These are phyloP conservation scores for Scytalidium sp. DNA, from an alignment of 2,329 filamentous ascomycete genomes.

Conservation along the genomic window DNA sequence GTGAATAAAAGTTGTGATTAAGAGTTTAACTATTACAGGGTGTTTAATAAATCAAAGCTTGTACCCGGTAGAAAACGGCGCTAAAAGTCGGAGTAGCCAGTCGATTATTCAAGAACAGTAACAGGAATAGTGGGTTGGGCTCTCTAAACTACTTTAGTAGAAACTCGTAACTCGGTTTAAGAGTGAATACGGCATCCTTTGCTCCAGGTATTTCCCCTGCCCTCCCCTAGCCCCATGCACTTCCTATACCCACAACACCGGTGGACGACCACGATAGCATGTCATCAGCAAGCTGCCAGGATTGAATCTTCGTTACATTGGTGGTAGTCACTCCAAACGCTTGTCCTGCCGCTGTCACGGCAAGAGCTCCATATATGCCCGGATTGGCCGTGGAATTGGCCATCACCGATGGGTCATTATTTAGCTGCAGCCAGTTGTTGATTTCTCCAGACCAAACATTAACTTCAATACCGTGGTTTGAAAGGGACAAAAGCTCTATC, in stretches of 20 bases:
- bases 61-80: no score
- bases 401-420: conserved; percentile 9
- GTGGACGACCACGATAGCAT: conserved; percentile 3
- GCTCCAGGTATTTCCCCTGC: no score
- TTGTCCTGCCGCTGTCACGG: conserved; percentile 9
- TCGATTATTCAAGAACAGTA: no score
- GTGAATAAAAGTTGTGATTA: no score
- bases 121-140: no score
- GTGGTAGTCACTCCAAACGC: conserved; percentile 9
- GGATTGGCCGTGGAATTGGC: conserved; percentile 8
- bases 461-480: conserved; percentile 4
- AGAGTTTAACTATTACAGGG: no score
- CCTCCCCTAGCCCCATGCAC: conserved; percentile 4
- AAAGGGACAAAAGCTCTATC: conserved; percentile 9
- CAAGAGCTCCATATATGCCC: conserved; percentile 6
- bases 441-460: conserved; percentile 7
- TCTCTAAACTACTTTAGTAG: no score
- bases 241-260: conserved; percentile 8
- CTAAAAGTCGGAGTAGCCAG: no score
- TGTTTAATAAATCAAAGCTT: no score
- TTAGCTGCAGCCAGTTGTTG: conserved; percentile 7
- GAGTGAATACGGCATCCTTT: no score
- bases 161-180: no score
- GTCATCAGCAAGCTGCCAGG: conserved; percentile 7
- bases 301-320: conserved; percentile 4